phyloP scores from a whole-genome alignment of 2,329 filamentous ascomycete species.

The Fusarium incarnatum region DNA sequence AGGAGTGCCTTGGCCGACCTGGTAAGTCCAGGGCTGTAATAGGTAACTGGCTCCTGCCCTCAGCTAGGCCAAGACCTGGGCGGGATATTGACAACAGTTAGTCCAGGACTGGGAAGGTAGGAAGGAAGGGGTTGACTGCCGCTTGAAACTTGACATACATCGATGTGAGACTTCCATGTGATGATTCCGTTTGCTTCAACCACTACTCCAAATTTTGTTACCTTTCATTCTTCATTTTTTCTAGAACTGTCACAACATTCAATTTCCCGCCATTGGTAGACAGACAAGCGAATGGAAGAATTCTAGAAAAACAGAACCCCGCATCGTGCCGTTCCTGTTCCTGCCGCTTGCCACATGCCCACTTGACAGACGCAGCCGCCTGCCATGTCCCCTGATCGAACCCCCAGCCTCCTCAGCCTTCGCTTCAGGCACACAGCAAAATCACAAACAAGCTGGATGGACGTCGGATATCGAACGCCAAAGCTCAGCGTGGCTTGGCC shows the following conservation, averaged over 20 bases:
- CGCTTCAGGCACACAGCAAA: background rate
- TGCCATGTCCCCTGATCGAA: slow-evolving; percentile 18
- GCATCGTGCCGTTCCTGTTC: slow-evolving; percentile 40
- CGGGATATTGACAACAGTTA: background rate
- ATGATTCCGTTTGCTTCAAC: background rate
- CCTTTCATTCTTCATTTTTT: background rate
- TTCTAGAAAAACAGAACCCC: slow-evolving; percentile 47
- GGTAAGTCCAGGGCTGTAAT: background rate
- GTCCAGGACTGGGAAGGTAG: background rate
- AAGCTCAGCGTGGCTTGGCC: background rate
- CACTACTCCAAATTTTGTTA: background rate
- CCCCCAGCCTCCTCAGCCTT: slow-evolving; percentile 7
- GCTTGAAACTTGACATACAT: background rate
- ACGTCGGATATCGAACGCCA: background rate
- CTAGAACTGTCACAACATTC: background rate
- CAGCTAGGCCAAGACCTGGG: background rate
- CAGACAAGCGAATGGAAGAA: slow-evolving; percentile 36
- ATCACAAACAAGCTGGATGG: background rate
- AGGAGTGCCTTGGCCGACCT: background rate
- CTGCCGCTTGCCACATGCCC: slow-evolving; percentile 32
- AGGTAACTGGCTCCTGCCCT: background rate
- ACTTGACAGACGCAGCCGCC: slow-evolving; percentile 23
- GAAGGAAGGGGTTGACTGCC: background rate
- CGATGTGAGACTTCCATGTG: background rate
- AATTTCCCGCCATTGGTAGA: slow-evolving; percentile 27